Percentiles rank a stretch among this genome's conserved stretches.
These are phyloP conservation scores for Nothophytophthora sp. DNA, from an alignment of 352 stramenopile species.

Conservation along the genomic window DNA sequence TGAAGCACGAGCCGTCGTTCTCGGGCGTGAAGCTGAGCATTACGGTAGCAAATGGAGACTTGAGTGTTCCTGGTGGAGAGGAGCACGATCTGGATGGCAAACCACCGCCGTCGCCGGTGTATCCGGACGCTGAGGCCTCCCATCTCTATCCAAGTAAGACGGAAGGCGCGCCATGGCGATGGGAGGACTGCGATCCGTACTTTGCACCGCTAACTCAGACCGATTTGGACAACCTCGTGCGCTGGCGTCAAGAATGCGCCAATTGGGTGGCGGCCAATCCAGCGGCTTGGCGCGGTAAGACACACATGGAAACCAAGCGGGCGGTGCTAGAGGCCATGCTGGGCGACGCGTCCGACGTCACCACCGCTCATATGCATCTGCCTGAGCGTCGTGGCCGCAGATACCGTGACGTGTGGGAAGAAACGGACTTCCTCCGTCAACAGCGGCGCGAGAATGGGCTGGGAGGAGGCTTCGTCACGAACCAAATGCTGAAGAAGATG, in stretches of 20 bases:
- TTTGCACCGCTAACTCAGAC: constrained; percentile 52
- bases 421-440: constrained; percentile 59
- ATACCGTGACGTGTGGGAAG: constrained; percentile 81
- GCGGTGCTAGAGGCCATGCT: constrained; percentile 47
- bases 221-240: constrained; percentile 56
- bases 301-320: constrained; percentile 25
- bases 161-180: constrained; percentile 52
- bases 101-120: constrained; percentile 41
- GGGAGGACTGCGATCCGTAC: constrained; percentile 59
- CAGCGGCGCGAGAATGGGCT: constrained; percentile 34
- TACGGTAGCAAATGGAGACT: constrained; percentile 5
- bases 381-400: constrained; percentile 51
- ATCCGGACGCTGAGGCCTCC: constrained; percentile 38
- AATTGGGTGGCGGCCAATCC: constrained; percentile 54
- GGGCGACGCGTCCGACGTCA: constrained; percentile 35
- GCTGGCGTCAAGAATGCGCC: constrained; percentile 52
- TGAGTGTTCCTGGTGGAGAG: too few species aligned
- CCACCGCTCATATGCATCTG: constrained; percentile 24
- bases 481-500: constrained; percentile 20
- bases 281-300: constrained; percentile 8
- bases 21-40: constrained; percentile 32
- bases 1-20: constrained; percentile 15
- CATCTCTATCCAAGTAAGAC: constrained; percentile 39
- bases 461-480: constrained; percentile 21
- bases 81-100: not conserved